Percentiles rank a stretch among this genome's conserved stretches.
Conservation (phyloP, 306 rosid species). For the Amphicarpaea edgeworthii region DNA sequence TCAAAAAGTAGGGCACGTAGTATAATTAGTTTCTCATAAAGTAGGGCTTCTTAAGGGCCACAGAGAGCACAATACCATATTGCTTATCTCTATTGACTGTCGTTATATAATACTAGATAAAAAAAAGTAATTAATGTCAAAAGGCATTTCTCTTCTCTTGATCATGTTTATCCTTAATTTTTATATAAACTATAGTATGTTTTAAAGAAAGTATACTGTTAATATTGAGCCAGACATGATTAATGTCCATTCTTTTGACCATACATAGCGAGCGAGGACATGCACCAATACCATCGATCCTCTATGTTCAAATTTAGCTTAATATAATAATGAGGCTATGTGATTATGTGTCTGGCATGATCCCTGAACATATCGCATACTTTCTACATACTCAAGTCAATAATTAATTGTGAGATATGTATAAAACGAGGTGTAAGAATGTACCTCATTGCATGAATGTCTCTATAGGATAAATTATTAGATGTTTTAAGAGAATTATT, state of each 20-base stretch:
- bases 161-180: constrained; percentile 43
- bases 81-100: constrained; percentile 26
- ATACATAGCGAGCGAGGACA: background rate
- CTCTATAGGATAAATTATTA: too few species aligned
- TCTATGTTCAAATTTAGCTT: constrained; percentile 31
- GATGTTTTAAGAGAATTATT: too few species aligned
- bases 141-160: background rate
- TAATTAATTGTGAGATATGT: too few species aligned
- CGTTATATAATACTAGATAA: background rate
- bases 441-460: too few species aligned
- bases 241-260: constrained; percentile 42
- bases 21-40: constrained; percentile 54
- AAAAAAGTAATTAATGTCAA: constrained; percentile 34
- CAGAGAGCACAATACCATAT: constrained; percentile 26
- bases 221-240: constrained; percentile 7
- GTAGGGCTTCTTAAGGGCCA: constrained; percentile 52
- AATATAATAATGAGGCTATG: constrained; percentile 30
- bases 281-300: constrained; percentile 35
- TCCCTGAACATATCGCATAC: constrained; percentile 3
- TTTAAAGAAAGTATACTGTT: constrained; percentile 14
- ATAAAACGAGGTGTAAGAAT: too few species aligned
- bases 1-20: constrained; percentile 54
- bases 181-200: background rate
- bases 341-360: constrained; percentile 35
- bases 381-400: background rate